These are phyloP conservation scores for Euphorbia tirucalli DNA, from an alignment of 345 rosid species.

Conservation along the genomic window DNA sequence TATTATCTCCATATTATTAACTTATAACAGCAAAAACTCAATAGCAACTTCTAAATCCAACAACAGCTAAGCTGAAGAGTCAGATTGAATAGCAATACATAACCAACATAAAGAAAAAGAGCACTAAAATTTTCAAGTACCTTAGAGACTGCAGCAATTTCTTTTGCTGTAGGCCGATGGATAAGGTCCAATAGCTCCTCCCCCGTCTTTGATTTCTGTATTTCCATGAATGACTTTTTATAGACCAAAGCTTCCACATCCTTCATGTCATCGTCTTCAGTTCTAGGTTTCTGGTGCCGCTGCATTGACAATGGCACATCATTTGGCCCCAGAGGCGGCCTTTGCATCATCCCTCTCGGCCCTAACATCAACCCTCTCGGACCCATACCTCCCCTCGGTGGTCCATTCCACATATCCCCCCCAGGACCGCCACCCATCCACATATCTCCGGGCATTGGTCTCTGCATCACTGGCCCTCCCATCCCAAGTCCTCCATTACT, in stretches of 20 bases:
- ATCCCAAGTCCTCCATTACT: slow-evolving; percentile 30
- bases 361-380: slow-evolving; percentile 47
- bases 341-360: slow-evolving; percentile 41
- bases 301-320: slow-evolving; percentile 19
- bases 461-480: slow-evolving; percentile 41
- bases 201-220: slow-evolving; percentile 84
- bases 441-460: slow-evolving; percentile 47
- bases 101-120: too few species aligned
- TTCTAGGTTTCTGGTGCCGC: slow-evolving; percentile 47
- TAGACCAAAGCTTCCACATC: slow-evolving; percentile 83
- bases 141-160: slow-evolving; percentile 83
- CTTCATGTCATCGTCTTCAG: slow-evolving; percentile 83
- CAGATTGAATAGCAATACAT: too few species aligned
- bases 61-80: neutral
- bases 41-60: too few species aligned
- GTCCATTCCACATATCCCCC: slow-evolving; percentile 36
- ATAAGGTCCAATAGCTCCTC: slow-evolving; percentile 90
- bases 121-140: slow-evolving; percentile 30
- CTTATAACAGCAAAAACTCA: neutral
- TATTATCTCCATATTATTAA: neutral
- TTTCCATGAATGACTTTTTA: slow-evolving; percentile 84
- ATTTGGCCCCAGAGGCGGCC: slow-evolving; percentile 41
- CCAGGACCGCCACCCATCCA: slow-evolving; percentile 48
- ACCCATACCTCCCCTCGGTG: slow-evolving; percentile 51
- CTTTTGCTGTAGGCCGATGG: slow-evolving; percentile 89